phyloP scores from a whole-genome alignment of 345 rosid genomes.

The Eucalyptus polyanthemos region DNA sequence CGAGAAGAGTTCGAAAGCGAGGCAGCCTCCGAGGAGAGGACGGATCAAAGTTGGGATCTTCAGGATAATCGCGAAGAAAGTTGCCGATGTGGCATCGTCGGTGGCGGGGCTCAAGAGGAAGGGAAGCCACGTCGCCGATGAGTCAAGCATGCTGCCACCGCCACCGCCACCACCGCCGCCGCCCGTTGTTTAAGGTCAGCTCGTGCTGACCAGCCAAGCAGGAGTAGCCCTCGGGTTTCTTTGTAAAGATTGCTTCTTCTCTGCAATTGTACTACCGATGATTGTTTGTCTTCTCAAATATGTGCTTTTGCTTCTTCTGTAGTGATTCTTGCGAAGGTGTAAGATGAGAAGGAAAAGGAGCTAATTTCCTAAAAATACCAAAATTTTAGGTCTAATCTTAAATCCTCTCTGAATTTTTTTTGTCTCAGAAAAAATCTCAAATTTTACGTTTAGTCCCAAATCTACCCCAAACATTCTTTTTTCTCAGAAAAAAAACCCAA shows the following conservation, averaged over 20 bases:
- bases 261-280: neutral
- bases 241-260: neutral
- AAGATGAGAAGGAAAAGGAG: neutral
- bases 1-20: neutral
- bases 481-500: no score
- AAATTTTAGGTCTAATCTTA: no score
- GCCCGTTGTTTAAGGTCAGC: neutral
- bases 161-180: neutral
- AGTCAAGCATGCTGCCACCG: no score
- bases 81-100: neutral
- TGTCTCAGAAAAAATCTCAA: rapidly evolving
- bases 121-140: neutral
- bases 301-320: neutral
- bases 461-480: no score
- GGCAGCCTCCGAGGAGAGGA: neutral
- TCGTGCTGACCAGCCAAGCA: neutral
- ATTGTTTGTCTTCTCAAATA: neutral
- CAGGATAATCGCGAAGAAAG: neutral
- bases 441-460: no score
- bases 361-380: no score
- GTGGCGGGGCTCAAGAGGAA: neutral
- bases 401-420: no score
- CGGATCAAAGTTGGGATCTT: neutral
- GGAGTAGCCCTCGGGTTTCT: neutral
- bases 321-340: neutral